Evolutionary conservation across 2,329 filamentous ascomycete species (phyloP), one percentile per base, ranked within the genome.

Genomic region (Talaromyces islandicus): DNA sequence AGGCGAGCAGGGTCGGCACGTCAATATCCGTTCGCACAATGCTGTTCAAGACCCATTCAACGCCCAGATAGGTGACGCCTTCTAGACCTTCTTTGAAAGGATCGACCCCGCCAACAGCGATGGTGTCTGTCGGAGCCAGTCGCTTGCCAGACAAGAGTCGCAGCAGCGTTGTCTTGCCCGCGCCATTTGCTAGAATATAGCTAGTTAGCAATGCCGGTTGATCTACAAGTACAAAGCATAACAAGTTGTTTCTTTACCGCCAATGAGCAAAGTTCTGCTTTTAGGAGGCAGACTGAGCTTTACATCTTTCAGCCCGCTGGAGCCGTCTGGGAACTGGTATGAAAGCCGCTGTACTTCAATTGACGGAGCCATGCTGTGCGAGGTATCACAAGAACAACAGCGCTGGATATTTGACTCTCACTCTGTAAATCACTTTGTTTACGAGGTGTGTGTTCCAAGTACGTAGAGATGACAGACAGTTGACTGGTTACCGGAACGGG

Each of bases 11-110:
- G 65, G 95, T 92, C 3, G 83, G 84, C 3, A 99, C 93, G 61
- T 91, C 91, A 67, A 99, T 96, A 75, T 99, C 94, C 30, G 89
- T 95, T 56, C 93, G 89, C 54, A 97, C 94, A 69, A 97, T 96
- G 54, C 90, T 91, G 80, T 97, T 97, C 10, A 99, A 84, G 3
- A 97, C 94, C 94, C 94, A 99, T 81, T 99, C 94, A 0, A 97
- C 85, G 0, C 94, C 94, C 7, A 99, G 88, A 76, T 99, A 99
- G 24, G 93, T 97, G 32, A 99, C 93, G 63, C 94, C 94, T 77
- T 96, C 90, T 29, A 97, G 85, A 11, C 88, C 86, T 38, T 92
- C 84, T 74, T 91, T 89, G 84, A 99, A 99, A 9, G 94, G 94
- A 76, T 99, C 94, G 54, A 91, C 85, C 64, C 90, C 91, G 54